Percentiles rank a stretch among this genome's conserved stretches.
Evolutionary conservation across 805 yeast species (phyloP).

Genomic region (Pichia kluyveri): DNA sequence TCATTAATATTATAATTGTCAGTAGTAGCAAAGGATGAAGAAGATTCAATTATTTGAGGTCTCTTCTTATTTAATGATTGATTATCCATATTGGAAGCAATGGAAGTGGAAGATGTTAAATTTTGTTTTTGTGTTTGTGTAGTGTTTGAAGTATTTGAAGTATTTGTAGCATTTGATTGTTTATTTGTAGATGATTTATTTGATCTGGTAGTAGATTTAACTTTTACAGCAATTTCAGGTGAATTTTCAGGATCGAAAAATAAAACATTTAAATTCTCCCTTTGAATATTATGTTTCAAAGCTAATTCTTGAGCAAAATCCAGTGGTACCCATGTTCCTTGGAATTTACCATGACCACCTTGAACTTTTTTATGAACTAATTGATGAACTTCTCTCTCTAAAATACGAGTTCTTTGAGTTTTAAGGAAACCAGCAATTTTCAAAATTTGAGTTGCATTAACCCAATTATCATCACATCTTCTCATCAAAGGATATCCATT

Average conservation of each 20-base stretch:
- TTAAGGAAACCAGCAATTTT: constrained; percentile 73
- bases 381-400: constrained; percentile 66
- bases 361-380: constrained; percentile 66
- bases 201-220: not conserved
- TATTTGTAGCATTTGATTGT: no score
- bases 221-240: constrained; percentile 21
- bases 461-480: constrained; percentile 87
- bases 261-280: constrained; percentile 43
- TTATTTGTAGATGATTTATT: no score
- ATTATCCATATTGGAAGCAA: no score
- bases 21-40: no score
- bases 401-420: constrained; percentile 66
- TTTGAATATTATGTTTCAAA: constrained; percentile 40
- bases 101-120: no score
- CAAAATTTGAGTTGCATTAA: constrained; percentile 75
- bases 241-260: constrained; percentile 44
- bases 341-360: constrained; percentile 80
- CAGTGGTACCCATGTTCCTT: constrained; percentile 81
- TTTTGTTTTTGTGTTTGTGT: no score
- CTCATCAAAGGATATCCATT: constrained; percentile 80
- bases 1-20: no score
- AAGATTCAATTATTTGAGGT: no score
- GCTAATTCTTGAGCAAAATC: constrained; percentile 54
- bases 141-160: no score
- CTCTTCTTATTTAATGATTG: no score